phyloP scores from a whole-genome alignment of 495 filamentous ascomycete species.

The Podospora conica region DNA sequence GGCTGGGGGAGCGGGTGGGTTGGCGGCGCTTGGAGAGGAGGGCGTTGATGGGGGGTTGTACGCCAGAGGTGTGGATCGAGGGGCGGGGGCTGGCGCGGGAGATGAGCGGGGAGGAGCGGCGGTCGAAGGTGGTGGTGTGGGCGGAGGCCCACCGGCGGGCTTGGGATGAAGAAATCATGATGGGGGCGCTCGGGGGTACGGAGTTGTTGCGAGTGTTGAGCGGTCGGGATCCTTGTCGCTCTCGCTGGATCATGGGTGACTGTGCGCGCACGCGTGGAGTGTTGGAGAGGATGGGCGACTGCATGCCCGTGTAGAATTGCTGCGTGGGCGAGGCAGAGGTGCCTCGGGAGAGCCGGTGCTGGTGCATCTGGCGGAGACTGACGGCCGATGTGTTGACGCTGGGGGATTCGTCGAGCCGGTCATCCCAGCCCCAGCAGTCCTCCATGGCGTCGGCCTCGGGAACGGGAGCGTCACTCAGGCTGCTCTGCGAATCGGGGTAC shows the following conservation, averaged over 20 bases:
- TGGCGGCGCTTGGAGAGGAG: constrained; percentile 29
- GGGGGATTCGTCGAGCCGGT: constrained; percentile 46
- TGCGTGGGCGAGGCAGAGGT: constrained; percentile 32
- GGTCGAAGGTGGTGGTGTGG: constrained; percentile 28
- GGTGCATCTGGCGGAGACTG: constrained; percentile 34
- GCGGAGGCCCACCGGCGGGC: constrained; percentile 36
- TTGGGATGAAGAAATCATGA: constrained; percentile 25
- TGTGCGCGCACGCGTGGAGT: constrained; percentile 24
- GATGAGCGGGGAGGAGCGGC: constrained; percentile 34
- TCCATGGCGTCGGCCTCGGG: constrained; percentile 57
- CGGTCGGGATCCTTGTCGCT: constrained; percentile 38
- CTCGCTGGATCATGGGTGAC: constrained; percentile 33
- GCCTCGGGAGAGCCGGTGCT: constrained; percentile 27
- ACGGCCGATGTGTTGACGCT: constrained; percentile 27
- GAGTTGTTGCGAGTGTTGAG: constrained; percentile 42
- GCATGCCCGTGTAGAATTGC: constrained; percentile 27
- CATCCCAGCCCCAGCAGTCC: constrained; percentile 45
- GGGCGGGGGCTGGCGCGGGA: constrained; percentile 21
- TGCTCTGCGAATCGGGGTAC: constrained; percentile 39
- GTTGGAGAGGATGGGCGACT: constrained; percentile 30
- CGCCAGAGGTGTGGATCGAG: constrained; percentile 10
- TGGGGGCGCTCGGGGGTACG: constrained; percentile 33
- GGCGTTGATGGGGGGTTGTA: background rate
- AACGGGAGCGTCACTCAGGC: constrained; percentile 32
- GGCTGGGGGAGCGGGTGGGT: constrained; percentile 37